Evolutionary conservation across 1,284 basidiomycete genomes (phyloP).

Genomic region (Ceratobasidium sp.): DNA sequence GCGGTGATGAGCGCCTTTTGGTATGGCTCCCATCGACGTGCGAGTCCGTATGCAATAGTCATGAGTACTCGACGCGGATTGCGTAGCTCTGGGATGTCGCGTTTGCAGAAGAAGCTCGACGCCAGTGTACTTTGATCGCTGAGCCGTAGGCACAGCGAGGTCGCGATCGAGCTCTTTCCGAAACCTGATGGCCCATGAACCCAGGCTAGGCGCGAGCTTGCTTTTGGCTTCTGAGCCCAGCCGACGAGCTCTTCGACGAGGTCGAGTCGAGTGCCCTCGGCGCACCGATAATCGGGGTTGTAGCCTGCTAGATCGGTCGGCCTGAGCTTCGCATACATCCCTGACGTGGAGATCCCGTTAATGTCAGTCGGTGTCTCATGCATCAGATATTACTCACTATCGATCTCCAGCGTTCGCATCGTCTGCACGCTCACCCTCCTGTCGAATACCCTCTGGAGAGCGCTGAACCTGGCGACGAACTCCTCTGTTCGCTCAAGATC

Average conservation of each 20-base stretch:
- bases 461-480: background rate
- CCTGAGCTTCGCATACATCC: background rate
- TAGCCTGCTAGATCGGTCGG: background rate
- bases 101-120: constrained; percentile 55
- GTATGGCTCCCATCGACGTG: background rate
- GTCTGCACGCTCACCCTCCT: background rate
- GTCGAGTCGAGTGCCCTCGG: background rate
- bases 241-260: background rate
- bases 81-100: constrained; percentile 43
- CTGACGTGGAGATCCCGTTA: too few species aligned
- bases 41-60: background rate
- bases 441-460: background rate
- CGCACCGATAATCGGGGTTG: background rate
- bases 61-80: constrained; percentile 35
- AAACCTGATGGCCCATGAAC: constrained; percentile 51
- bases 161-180: constrained; percentile 52
- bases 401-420: background rate
- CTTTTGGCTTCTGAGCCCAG: background rate
- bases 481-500: background rate
- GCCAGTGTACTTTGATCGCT: constrained; percentile 49
- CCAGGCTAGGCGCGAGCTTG: constrained; percentile 40
- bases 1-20: background rate
- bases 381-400: too few species aligned
- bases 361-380: too few species aligned
- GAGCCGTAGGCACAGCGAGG: constrained; percentile 50